These are phyloP conservation scores for Rhodomyrtus psidioides DNA, from an alignment of 441 rosid species.

Conservation along the genomic window DNA sequence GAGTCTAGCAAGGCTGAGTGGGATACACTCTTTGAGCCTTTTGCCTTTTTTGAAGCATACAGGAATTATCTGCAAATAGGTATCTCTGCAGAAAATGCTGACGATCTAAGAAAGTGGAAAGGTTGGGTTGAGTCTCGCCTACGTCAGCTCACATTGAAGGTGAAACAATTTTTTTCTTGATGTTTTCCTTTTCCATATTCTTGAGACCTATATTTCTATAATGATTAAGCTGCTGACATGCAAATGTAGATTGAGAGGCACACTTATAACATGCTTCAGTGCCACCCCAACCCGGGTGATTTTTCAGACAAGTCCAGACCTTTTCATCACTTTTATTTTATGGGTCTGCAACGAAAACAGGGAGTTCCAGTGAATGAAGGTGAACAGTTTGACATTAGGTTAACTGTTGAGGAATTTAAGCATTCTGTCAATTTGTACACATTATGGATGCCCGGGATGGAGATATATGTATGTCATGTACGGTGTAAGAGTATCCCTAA, in stretches of 20 bases:
- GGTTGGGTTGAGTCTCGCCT: conserved; percentile 99
- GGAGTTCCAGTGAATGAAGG: conserved; percentile 78
- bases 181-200: not conserved
- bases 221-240: conserved; percentile 2
- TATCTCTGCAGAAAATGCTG: conserved; percentile 70
- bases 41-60: conserved; percentile 87
- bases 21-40: conserved; percentile 85
- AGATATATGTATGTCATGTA: conserved; percentile 67
- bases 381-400: conserved; percentile 77
- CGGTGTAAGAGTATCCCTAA: conserved; percentile 60
- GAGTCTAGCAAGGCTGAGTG: conserved; percentile 74
- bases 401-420: conserved; percentile 87
- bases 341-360: conserved; percentile 96
- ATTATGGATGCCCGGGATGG: conserved; percentile 75
- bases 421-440: conserved; percentile 50
- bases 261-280: conserved; percentile 75
- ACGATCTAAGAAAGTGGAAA: conserved; percentile 90
- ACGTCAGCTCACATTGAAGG: conserved; percentile 91
- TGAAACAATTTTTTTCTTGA: not conserved
- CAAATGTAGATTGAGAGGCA: conserved; percentile 73
- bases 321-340: conserved; percentile 69
- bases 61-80: conserved; percentile 88
- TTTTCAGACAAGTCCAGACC: conserved; percentile 68
- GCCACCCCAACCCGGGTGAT: conserved; percentile 93
- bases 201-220: not conserved